Base-by-base conservation (phyloP, 306 rosid genomes). In the Oxytropis ochrocephala region DNA sequence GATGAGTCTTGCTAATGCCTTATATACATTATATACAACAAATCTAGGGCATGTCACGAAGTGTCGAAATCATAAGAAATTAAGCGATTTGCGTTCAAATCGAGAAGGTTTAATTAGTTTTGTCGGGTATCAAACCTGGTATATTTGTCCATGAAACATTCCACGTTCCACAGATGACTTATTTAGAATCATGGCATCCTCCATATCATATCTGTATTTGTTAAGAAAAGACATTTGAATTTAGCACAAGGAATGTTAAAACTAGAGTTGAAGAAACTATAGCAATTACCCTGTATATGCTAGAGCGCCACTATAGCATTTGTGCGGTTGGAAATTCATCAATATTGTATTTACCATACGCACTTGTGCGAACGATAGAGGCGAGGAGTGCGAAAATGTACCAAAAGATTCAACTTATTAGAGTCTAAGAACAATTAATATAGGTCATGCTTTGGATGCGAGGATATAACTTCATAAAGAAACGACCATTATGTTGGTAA, bases 121-220 rank as follows among this genome's bases (percentile, higher is more conserved):
- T 32, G 66, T 8, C 16, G 64, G 56, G 29, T 51, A 80, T 59
- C 79, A 72, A 62, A 94, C 98, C n/a, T 94, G 97, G 72, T 85
- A 94, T 78, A 94, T 85, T 75, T 85, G 95, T 52, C 97, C 98
- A 80, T 80, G 97, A 82, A 78, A 94, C 98, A 94, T 87, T 77
- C 98, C 98, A 17, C 98, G 97, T 50, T 94, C 98, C 33, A 88
- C 98, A 32, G 97, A 87, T 51, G 98, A 94, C 91, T 94, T 94
- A 39, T 88, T 90, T 52, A 94, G 79, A 81, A 94, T 94, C 98
- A 94, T 94, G 52, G 98, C 98, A 78, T 94, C 98, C 83, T 94
- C 98, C 98, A 94, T 94, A 79, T 94, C 98, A 51, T 94, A 90
- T 41, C 97, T 94, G 79, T 27, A 69, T 63, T 74, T 78, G 75